phyloP scores from a whole-genome alignment of 2,329 filamentous ascomycete genomes.

The Cladosporium sp. region DNA sequence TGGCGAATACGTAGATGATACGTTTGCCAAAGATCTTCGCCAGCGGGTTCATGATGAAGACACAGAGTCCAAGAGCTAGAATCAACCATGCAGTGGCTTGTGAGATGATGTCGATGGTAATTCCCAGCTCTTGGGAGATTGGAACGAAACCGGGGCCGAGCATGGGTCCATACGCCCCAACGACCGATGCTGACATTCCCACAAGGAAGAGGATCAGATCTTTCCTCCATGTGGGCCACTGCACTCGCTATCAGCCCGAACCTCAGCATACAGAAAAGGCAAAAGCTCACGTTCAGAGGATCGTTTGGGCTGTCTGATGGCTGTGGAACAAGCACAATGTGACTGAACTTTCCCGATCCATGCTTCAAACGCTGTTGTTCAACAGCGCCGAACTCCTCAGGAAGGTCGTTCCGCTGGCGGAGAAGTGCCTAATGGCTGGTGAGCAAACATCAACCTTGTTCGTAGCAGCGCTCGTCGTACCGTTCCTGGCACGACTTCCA shows the following conservation, averaged over 20 bases:
- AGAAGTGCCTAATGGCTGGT: too few species aligned
- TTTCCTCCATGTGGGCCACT: too few species aligned
- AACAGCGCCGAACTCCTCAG: slow-evolving; percentile 40
- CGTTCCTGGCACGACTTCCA: slow-evolving; percentile 48
- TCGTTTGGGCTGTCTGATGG: slow-evolving; percentile 48
- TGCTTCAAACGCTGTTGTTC: slow-evolving; percentile 35
- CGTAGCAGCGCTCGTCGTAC: slow-evolving; percentile 30
- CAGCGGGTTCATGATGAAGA: slow-evolving; percentile 49
- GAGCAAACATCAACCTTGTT: slow-evolving; percentile 37
- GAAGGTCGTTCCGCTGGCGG: too few species aligned
- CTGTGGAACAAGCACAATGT: slow-evolving; percentile 38
- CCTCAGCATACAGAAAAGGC: slow-evolving; percentile 30
- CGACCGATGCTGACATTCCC: slow-evolving; percentile 44
- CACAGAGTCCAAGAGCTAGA: slow-evolving; percentile 43
- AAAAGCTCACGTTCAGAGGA: slow-evolving; percentile 41
- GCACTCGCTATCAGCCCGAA: too few species aligned
- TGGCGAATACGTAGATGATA: slow-evolving; percentile 46
- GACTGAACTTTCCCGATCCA: slow-evolving; percentile 27
- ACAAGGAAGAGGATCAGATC: slow-evolving; percentile 30
- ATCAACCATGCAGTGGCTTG: slow-evolving; percentile 49
- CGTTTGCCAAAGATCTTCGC: slow-evolving; percentile 50
- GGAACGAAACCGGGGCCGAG: slow-evolving; percentile 48
- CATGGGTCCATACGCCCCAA: slow-evolving; percentile 51
- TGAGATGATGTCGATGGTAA: slow-evolving; percentile 42
- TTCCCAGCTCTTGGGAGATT: slow-evolving; percentile 41